Evolutionary conservation across 495 filamentous ascomycete species (phyloP), one percentile per base, ranked within the genome.

Genomic region (Elasticomyces elasticus): DNA sequence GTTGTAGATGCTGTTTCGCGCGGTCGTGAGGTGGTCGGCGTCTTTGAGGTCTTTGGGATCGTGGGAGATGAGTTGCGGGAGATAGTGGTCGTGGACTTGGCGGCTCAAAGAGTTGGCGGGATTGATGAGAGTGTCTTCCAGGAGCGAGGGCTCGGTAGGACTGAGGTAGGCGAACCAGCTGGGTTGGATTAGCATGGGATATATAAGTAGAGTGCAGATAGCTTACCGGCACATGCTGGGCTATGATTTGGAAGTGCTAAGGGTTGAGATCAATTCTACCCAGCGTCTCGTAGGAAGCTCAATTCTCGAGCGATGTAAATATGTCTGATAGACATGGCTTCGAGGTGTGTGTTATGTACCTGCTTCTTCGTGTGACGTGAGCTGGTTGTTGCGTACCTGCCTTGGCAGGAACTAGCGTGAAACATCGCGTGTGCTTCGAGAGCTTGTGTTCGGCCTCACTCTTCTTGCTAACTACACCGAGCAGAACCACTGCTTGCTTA

Each of bases 31-130:
- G 31, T 67, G 60, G 62, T 51, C 54, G 47, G 54, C 43, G 24
- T 44, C 37, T 11, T 52, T 24, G 11, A 52, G 46, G 35, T 60
- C 59, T n/a, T 62, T 58, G 24, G 72, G 64, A 37, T 67, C 51
- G 43, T 72, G 72, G 23, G 69, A 65, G 38, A 76, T 60, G n/a
- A 75, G 66, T 24, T 66, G 56, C 0, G 74, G 74, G 22, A 77
- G 68, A 49, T 76, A 75, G 54, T 77, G 74, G 15, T 73, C 71
- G 49, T 74, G 67, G 55, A 74, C 69, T 64, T 77, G 74, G 49
- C 71, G 70, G 50, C 60, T 55, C 15, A 75, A 65, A 15, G 70
- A 65, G 55, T 75, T 71, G 30, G 66, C 63, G 12, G 68, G 68
- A 13, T 49, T 62, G 35, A 71, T 63, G 13, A 71, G 61, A 35